These are phyloP conservation scores for Sarcodon aspratus DNA, from an alignment of 768 basidiomycete species.

Conservation along the genomic window DNA sequence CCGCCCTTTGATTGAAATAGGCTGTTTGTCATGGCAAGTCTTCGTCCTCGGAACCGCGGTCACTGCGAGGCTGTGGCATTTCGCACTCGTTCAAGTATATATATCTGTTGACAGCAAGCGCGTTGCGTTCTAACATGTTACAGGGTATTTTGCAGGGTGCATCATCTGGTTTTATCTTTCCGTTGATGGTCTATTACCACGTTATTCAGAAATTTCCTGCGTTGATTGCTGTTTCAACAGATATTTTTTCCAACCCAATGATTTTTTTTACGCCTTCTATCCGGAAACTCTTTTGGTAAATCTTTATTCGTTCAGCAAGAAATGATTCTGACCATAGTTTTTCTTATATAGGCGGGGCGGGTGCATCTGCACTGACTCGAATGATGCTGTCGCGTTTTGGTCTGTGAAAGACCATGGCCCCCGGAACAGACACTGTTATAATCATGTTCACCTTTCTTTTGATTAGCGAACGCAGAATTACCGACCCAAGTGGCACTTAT, in stretches of 20 bases:
- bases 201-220: background rate
- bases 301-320: background rate
- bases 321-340: no score
- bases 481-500: no score
- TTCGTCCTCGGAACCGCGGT: constrained; percentile 20
- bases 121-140: no score
- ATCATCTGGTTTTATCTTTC: constrained; percentile 8
- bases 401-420: constrained; percentile 19
- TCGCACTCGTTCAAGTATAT: no score
- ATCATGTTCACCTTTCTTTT: constrained; percentile 17
- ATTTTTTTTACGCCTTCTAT: constrained; percentile 9
- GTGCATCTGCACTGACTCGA: constrained; percentile 5
- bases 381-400: constrained; percentile 16
- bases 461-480: constrained; percentile 18
- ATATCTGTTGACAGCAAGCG: no score
- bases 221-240: background rate
- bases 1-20: constrained; percentile 19
- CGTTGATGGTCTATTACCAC: constrained; percentile 5
- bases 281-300: constrained; percentile 10
- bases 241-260: constrained; percentile 10
- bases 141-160: constrained; percentile 20
- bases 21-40: constrained; percentile 14
- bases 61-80: constrained; percentile 17
- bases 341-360: constrained; percentile 6
- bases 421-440: constrained; percentile 14